phyloP scores from a whole-genome alignment of 805 yeast species.

The Kluyveromyces siamensis region DNA sequence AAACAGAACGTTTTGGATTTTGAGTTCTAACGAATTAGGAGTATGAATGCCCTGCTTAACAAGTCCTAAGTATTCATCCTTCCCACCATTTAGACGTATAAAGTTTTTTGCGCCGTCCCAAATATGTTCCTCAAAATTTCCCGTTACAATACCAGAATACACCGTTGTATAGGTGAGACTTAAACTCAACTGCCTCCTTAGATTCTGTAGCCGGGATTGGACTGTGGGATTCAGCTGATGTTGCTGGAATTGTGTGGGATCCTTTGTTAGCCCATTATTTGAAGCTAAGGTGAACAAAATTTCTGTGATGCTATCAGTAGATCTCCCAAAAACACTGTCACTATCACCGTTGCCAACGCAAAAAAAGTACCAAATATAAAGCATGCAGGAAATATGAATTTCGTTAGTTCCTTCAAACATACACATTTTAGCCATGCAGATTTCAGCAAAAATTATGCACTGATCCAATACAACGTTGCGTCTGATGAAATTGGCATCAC shows the following conservation, averaged over 20 bases:
- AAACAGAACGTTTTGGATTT: background rate
- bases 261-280: slow-evolving; percentile 1
- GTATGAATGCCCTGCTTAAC: background rate
- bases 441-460: background rate
- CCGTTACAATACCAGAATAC: background rate
- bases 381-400: slow-evolving; percentile 2
- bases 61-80: background rate
- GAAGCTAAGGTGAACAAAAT: slow-evolving; percentile 1
- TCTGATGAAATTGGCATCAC: background rate
- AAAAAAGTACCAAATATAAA: slow-evolving; percentile 1
- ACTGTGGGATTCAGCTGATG: background rate
- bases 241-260: slow-evolving; percentile 1
- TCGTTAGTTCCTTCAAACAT: slow-evolving; percentile 1
- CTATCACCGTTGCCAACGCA: slow-evolving; percentile 1
- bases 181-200: slow-evolving; percentile 1
- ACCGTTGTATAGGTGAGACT: background rate
- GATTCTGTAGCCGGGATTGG: background rate
- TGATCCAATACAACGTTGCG: background rate
- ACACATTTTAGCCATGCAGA: slow-evolving; percentile 1
- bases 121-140: background rate
- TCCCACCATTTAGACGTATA: background rate
- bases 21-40: background rate
- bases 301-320: background rate
- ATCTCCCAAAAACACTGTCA: slow-evolving; percentile 2
- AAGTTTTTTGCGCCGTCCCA: slow-evolving; percentile 1